Evolutionary conservation across 1,139 yeast species (phyloP).

Genomic region (Taphrina populina): DNA sequence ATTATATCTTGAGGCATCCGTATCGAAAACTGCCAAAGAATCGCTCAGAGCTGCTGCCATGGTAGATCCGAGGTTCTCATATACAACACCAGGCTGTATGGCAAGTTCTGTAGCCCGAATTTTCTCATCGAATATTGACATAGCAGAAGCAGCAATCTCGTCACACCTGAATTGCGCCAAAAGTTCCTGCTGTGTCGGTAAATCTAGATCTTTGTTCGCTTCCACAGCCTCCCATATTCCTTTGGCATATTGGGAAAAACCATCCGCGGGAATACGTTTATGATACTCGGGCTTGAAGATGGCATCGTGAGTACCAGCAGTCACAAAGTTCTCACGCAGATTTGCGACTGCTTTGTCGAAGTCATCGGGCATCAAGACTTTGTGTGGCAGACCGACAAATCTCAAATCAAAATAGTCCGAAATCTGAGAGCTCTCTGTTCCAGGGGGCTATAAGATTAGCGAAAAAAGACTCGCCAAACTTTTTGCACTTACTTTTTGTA

Average conservation of each 20-base stretch:
- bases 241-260: constrained; percentile 90
- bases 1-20: constrained; percentile 65
- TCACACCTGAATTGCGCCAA: constrained; percentile 95
- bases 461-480: background rate
- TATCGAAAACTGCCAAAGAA: constrained; percentile 57
- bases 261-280: constrained; percentile 86
- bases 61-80: constrained; percentile 29
- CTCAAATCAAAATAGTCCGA: constrained; percentile 80
- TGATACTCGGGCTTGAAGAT: constrained; percentile 72
- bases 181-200: constrained; percentile 92
- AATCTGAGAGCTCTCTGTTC: constrained; percentile 54
- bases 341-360: constrained; percentile 63
- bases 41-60: constrained; percentile 16
- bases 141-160: constrained; percentile 64
- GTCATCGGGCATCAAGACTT: constrained; percentile 71
- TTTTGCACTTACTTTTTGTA: constrained; percentile 49
- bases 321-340: constrained; percentile 61
- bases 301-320: constrained; percentile 43
- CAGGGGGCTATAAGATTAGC: constrained; percentile 53
- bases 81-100: constrained; percentile 36
- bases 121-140: constrained; percentile 44
- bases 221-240: constrained; percentile 95
- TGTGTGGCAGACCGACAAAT: constrained; percentile 82
- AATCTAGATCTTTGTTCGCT: constrained; percentile 84
- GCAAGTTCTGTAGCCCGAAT: constrained; percentile 37